Evolutionary conservation across 805 yeast genomes (phyloP).

Genomic region (Cyberlindnera misumaiensis): DNA sequence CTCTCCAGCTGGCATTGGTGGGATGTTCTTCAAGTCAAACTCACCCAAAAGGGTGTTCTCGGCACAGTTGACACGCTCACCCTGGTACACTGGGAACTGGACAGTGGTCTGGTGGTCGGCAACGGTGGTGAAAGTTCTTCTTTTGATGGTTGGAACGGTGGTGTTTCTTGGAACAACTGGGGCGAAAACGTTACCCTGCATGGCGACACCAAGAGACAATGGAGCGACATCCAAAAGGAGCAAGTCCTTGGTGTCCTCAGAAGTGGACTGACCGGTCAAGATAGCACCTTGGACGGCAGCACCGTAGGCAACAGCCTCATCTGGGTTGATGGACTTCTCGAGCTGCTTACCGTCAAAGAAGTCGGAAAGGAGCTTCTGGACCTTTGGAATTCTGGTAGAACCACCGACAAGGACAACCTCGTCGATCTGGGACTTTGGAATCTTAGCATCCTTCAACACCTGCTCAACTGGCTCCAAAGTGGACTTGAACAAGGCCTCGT

Average conservation of each 20-base stretch:
- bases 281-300: conserved; percentile 99
- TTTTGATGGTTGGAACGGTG: conserved; percentile 97
- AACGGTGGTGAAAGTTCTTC: conserved; percentile 97
- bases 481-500: conserved; percentile 88
- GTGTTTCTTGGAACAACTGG: conserved; percentile 99
- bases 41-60: conserved; percentile 98
- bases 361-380: conserved; percentile 89
- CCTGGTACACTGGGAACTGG: conserved; percentile 98
- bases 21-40: conserved; percentile 96
- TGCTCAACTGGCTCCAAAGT: conserved; percentile 92
- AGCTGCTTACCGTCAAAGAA: conserved; percentile 96
- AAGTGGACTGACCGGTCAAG: conserved; percentile 78
- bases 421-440: conserved; percentile 77
- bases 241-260: conserved; percentile 91
- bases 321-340: conserved; percentile 96
- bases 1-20: conserved; percentile 98
- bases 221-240: conserved; percentile 96
- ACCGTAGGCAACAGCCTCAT: conserved; percentile 99
- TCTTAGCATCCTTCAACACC: conserved; percentile 88
- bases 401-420: conserved; percentile 98
- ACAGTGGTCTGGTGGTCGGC: conserved; percentile 99
- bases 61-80: conserved; percentile 98
- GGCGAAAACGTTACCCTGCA: conserved; percentile 99
- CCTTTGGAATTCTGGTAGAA: conserved; percentile 98
- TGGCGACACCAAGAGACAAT: conserved; percentile 98